phyloP scores from a whole-genome alignment of 306 rosid species.

The Pueraria montana region DNA sequence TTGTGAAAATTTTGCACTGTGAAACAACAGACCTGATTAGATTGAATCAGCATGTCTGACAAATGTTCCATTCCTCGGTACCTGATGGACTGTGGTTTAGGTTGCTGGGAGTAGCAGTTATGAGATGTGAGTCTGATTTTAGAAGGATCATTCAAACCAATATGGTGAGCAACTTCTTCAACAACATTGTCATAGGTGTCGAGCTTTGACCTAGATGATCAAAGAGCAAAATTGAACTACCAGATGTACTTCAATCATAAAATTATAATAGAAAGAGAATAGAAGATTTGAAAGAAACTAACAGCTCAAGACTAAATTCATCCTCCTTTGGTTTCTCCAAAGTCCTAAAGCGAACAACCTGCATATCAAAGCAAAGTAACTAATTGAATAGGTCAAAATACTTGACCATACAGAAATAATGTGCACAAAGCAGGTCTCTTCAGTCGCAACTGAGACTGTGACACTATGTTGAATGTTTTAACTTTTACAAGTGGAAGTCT shows the following conservation, averaged over 20 bases:
- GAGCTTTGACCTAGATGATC: conserved; percentile 64
- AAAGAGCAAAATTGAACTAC: conserved; percentile 19
- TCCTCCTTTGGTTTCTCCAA: conserved; percentile 95
- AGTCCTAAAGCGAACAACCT: conserved; percentile 91
- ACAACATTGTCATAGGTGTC: conserved; percentile 68
- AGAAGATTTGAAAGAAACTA: conserved; percentile 48
- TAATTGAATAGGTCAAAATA: conserved; percentile 6
- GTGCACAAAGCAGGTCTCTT: background rate
- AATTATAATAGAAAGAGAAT: background rate
- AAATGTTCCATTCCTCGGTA: conserved; percentile 75
- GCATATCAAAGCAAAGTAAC: conserved; percentile 44
- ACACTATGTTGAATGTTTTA: background rate
- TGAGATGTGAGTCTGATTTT: conserved; percentile 86
- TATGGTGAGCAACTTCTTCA: conserved; percentile 68
- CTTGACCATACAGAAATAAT: background rate
- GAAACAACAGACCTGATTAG: conserved; percentile 70
- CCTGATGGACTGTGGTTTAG: conserved; percentile 45
- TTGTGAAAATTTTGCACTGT: background rate
- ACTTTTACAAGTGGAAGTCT: background rate
- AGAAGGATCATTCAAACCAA: conserved; percentile 75
- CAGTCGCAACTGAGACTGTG: background rate
- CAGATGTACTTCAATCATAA: background rate
- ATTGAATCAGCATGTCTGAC: conserved; percentile 83
- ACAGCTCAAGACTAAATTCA: conserved; percentile 86
- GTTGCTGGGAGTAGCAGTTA: conserved; percentile 66